phyloP scores from a whole-genome alignment of 805 yeast species.

The Vanderwaltozyma polyspora region DNA sequence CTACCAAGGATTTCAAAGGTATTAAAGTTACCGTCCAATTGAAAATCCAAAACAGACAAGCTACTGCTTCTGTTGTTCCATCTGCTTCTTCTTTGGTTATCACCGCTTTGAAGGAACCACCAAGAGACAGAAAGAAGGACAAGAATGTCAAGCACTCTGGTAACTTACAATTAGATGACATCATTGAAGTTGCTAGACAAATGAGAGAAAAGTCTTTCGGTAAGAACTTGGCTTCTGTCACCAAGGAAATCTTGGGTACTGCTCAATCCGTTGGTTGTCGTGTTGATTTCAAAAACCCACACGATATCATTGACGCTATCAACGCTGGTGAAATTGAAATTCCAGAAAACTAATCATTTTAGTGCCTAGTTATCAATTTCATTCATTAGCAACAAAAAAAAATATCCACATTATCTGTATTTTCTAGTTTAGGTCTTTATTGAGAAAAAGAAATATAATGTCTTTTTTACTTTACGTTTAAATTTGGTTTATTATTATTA shows the following conservation, averaged over 20 bases:
- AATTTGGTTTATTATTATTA: background rate
- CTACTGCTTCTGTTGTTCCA: slow-evolving; percentile 96
- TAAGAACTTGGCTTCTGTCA: slow-evolving; percentile 90
- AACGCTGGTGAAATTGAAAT: slow-evolving; percentile 94
- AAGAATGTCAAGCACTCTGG: slow-evolving; percentile 99
- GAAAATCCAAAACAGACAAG: slow-evolving; percentile 99
- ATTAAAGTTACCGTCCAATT: slow-evolving; percentile 97
- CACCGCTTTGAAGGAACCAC: slow-evolving; percentile 98
- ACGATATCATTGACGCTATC: slow-evolving; percentile 96
- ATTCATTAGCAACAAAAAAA: too few relatives aligned
- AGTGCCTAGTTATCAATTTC: slow-evolving; percentile 1
- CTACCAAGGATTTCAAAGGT: slow-evolving; percentile 98
- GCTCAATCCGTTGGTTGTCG: slow-evolving; percentile 99
- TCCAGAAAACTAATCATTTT: slow-evolving; percentile 25
- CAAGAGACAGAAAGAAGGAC: slow-evolving; percentile 99
- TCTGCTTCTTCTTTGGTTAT: slow-evolving; percentile 98
- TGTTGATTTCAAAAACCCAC: slow-evolving; percentile 98
- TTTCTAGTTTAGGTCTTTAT: slow-evolving; percentile 4
- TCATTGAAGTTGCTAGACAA: slow-evolving; percentile 92
- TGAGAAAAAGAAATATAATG: slow-evolving; percentile 2
- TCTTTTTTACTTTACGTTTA: background rate
- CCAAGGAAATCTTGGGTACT: slow-evolving; percentile 98
- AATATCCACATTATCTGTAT: slow-evolving; percentile 4
- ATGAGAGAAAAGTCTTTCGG: slow-evolving; percentile 98
- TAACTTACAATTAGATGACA: slow-evolving; percentile 94